phyloP scores from a whole-genome alignment of 495 filamentous ascomycete species.

The Glutinoglossum americanum region DNA sequence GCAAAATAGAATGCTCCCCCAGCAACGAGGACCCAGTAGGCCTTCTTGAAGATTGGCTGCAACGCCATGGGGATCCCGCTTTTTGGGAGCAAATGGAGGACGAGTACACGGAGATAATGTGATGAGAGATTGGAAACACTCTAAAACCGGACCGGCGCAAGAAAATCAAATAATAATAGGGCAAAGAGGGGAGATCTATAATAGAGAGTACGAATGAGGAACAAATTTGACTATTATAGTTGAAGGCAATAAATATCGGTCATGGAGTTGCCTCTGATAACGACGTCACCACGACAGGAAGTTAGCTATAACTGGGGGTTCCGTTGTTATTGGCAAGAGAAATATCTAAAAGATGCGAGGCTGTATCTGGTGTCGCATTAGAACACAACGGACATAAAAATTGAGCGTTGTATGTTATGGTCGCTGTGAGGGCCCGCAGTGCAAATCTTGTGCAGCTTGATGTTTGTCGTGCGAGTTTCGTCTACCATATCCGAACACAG shows the following conservation, averaged over 20 bases:
- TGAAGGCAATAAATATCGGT: neutral
- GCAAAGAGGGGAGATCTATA: too few species aligned
- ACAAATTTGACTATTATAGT: too few species aligned
- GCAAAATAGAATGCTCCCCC: slow-evolving; percentile 15
- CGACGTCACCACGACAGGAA: neutral
- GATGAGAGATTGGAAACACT: neutral
- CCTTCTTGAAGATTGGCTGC: slow-evolving; percentile 13
- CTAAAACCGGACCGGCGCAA: too few species aligned
- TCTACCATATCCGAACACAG: neutral
- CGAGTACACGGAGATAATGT: neutral
- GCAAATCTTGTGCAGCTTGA: neutral
- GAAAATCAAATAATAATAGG: neutral
- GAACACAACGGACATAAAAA: neutral
- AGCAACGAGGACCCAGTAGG: slow-evolving; percentile 3
- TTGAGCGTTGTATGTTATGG: neutral
- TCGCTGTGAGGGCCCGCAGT: neutral
- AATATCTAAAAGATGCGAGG: neutral
- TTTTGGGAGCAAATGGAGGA: neutral
- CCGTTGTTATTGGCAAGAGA: neutral
- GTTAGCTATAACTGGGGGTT: neutral
- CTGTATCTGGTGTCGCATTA: neutral
- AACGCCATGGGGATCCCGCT: slow-evolving; percentile 7
- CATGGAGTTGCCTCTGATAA: neutral
- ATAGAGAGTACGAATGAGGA: too few species aligned
- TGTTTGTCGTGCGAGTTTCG: neutral